Evolutionary conservation across 2,329 filamentous ascomycete species (phyloP), one percentile per base, ranked within the genome.

Genomic region (Claviceps monticola): DNA sequence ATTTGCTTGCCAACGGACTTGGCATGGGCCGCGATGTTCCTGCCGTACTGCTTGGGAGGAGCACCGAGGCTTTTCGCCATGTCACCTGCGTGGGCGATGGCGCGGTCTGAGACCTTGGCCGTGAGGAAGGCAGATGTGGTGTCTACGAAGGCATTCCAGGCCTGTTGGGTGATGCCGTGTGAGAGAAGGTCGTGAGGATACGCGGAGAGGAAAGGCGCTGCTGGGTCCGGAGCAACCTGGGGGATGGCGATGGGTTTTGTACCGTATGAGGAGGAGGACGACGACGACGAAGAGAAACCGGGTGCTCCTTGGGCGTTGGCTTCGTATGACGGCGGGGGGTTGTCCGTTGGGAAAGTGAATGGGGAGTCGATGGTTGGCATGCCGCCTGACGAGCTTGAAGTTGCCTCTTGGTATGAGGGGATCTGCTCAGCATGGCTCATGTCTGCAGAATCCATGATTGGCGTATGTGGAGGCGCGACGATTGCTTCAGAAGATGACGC

Each of bases 91-190:
- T 73, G 71, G 34, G 63, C 64, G 17, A 73, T 53, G 5, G 72
- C 71, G 2, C 69, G 66, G 48, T 71, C 67, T 0, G 69, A 68
- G 0, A 74, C 69, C 19, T 66, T 71, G 48, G 72, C 71, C 0
- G 66, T 64, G 5, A 75, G 64, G 53, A 75, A 74, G 1, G 69
- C 72, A 0, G 72, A 74, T 2, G 72, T 58, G 7, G 72, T 73
- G 17, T 63, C 56, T 1, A 69, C 51, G 16, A 69, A 68, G 0
- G 67, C 63, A 8, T 51, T 48, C 66, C 66, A 70, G 0, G 64
- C 61, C n/a, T 62, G 57, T 6, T 61, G 52, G 0, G 66, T 62
- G 52, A 70, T 65, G 42, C 66, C 72, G 38, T 65, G 62, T 16
- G 59, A 55, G 0, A 73, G 65, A 0, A 75, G 65, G 3, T 60